phyloP scores from a whole-genome alignment of 768 basidiomycete species.

The Suillus paluster region DNA sequence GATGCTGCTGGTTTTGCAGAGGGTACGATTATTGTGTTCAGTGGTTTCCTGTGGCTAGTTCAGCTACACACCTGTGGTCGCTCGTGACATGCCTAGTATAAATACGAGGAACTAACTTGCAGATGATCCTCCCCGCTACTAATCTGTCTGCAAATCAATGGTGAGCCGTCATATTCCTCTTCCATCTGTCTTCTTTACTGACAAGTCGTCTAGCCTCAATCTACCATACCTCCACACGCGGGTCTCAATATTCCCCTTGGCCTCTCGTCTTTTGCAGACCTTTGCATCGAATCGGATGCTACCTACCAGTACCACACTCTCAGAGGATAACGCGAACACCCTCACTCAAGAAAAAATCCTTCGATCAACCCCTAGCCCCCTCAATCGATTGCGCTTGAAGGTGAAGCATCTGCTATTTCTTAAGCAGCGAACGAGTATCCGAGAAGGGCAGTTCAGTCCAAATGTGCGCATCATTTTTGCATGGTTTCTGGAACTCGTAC shows the following conservation, averaged over 20 bases:
- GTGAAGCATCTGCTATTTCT: conserved; percentile 33
- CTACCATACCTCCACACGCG: not conserved
- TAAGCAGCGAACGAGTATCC: conserved; percentile 13
- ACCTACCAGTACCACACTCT: not conserved
- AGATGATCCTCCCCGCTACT: too few relatives aligned
- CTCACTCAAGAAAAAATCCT: conserved; percentile 43
- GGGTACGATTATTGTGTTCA: not conserved
- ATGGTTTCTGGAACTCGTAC: not conserved
- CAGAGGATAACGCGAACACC: conserved; percentile 45
- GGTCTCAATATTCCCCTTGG: not conserved
- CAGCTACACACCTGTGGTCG: not conserved
- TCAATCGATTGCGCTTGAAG: conserved; percentile 27
- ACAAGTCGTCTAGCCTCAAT: not conserved
- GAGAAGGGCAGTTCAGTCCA: not conserved
- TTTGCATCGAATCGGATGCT: too few relatives aligned
- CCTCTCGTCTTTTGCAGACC: not conserved
- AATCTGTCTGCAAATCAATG: too few relatives aligned
- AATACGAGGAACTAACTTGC: not conserved
- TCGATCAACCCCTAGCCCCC: conserved; percentile 19
- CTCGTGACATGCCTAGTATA: not conserved
- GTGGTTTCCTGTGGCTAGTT: too few relatives aligned
- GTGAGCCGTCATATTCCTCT: too few relatives aligned
- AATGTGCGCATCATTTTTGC: not conserved
- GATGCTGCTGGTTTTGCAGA: not conserved
- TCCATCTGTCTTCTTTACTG: not conserved